Evolutionary conservation across 768 basidiomycete genomes (phyloP).

Genomic region (Phaffia australis): DNA sequence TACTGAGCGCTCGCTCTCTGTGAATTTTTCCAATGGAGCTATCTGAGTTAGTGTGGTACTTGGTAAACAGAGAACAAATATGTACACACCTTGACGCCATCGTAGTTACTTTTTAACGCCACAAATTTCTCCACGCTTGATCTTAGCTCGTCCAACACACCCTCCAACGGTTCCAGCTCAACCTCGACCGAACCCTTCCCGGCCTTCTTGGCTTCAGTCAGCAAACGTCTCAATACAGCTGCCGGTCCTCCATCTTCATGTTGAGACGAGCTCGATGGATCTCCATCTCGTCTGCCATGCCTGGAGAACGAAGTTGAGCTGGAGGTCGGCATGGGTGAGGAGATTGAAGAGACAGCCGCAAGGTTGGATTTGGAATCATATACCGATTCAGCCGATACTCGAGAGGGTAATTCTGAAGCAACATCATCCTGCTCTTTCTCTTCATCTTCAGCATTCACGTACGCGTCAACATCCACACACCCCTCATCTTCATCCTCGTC

Average conservation of each 20-base stretch:
- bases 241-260: conserved; percentile 51
- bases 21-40: not conserved
- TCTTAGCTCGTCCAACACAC: conserved; percentile 57
- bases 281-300: not conserved
- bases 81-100: conserved; percentile 70
- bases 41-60: not conserved
- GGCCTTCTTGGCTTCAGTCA: conserved; percentile 15
- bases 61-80: not conserved
- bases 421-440: not conserved
- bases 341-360: conserved; percentile 1
- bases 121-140: conserved; percentile 51
- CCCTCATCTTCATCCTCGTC: no score
- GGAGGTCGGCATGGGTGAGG: not conserved
- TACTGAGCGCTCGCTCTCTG: conserved; percentile 86
- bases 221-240: conserved; percentile 2
- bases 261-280: conserved; percentile 40
- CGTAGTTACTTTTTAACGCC: conserved; percentile 63
- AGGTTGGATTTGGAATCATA: not conserved
- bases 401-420: no score
- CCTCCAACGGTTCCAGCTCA: conserved; percentile 62
- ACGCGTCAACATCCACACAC: no score
- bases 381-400: no score
- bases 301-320: not conserved
- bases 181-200: conserved; percentile 44
- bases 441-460: not conserved